These are phyloP conservation scores for Houttuynia cordata DNA, from an alignment of 164 flowering plant species.

Conservation along the genomic window DNA sequence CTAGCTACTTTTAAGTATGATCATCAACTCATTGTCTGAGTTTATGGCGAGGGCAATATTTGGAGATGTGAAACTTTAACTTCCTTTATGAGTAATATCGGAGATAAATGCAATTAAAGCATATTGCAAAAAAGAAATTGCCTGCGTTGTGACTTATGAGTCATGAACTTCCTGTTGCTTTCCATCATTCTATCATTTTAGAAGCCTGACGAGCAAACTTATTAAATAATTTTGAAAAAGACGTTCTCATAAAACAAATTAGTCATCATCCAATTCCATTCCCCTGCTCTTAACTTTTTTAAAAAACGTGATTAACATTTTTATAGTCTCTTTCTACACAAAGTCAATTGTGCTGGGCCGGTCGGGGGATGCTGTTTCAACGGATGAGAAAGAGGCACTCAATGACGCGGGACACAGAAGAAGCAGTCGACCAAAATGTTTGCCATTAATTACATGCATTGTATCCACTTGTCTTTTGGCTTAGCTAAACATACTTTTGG, in stretches of 20 bases:
- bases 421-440: background rate
- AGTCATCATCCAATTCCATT: background rate
- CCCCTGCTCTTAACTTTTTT: background rate
- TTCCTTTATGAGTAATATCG: no score
- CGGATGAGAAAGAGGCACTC: background rate
- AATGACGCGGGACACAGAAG: background rate
- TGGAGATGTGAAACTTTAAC: no score
- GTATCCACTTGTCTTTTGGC: background rate
- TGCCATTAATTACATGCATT: background rate
- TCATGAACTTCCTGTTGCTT: background rate
- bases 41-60: no score
- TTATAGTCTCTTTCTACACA: no score
- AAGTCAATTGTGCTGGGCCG: background rate
- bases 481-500: background rate
- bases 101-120: no score
- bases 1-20: no score
- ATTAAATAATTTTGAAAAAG: background rate
- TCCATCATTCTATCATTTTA: background rate
- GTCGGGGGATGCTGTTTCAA: background rate
- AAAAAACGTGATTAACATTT: background rate
- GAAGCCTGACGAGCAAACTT: background rate
- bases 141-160: background rate
- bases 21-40: no score
- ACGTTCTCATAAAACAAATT: background rate
- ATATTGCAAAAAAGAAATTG: no score